Conservation (phyloP, 306 rosid species). For the Medicago truncatula region MtrunA17r5.0-ANR NC_053042.1:51055001-51055500, state of each 20-base stretch:
- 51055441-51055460: conserved; percentile 57
- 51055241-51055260: conserved; percentile 31
- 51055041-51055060: conserved; percentile 48
- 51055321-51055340: conserved; percentile 1
- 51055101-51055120: conserved; percentile 35
- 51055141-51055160: conserved; percentile 86
- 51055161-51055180: conserved; percentile 81
- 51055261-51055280: conserved; percentile 27
- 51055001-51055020: conserved; percentile 87
- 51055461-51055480: conserved; percentile 66
- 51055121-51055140: conserved; percentile 57
- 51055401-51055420: conserved; percentile 52
- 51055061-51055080: conserved; percentile 44
- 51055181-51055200: conserved; percentile 61
- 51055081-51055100: conserved; percentile 45
- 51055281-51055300: conserved; percentile 68
- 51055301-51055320: conserved; percentile 45
- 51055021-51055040: conserved; percentile 79
- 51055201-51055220: conserved; percentile 57
- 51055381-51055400: conserved; percentile 49
- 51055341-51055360: conserved; percentile 33
- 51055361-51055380: conserved; percentile 36
- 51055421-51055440: conserved; percentile 27
- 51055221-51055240: conserved; percentile 56
- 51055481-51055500: conserved; percentile 65